These are phyloP conservation scores for Enterocytospora artemiae DNA, from an alignment of 371 early-diverging fungal species.

Conservation along the genomic window DNA sequence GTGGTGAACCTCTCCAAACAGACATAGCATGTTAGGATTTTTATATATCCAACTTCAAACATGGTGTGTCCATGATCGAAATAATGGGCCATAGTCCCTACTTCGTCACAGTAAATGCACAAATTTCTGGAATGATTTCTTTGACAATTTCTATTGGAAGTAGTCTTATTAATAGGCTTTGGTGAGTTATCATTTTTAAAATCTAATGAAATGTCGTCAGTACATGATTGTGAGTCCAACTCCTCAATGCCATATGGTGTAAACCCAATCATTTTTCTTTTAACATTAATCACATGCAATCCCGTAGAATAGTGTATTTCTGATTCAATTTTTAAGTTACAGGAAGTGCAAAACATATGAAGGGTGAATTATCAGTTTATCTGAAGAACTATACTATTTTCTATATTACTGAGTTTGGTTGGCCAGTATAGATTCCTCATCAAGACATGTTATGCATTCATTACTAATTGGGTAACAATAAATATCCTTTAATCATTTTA, in stretches of 20 bases:
- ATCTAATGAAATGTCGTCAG: constrained; percentile 4
- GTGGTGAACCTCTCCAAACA: neutral
- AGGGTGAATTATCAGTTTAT: too few relatives aligned
- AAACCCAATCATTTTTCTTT: neutral
- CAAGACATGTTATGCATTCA: too few relatives aligned
- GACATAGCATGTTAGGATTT: neutral
- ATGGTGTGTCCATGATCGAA: neutral
- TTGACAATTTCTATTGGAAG: neutral
- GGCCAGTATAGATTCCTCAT: too few relatives aligned
- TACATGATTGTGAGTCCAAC: neutral
- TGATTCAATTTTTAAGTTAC: neutral
- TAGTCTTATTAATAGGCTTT: neutral
- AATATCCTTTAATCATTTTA: neutral
- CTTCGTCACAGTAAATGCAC: constrained; percentile 4
- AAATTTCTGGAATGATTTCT: neutral
- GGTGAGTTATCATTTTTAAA: neutral
- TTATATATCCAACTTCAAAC: neutral
- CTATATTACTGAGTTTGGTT: too few relatives aligned
- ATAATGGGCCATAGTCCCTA: neutral
- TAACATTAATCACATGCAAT: neutral
- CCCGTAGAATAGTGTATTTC: neutral
- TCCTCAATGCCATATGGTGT: neutral
- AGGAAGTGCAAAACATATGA: constrained; percentile 2
- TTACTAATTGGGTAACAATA: neutral
- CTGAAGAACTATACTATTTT: too few relatives aligned